Evolutionary conservation across 306 rosid species (phyloP), one percentile per base, ranked within the genome.

Genomic region (Oemleria cerasiformis): DNA sequence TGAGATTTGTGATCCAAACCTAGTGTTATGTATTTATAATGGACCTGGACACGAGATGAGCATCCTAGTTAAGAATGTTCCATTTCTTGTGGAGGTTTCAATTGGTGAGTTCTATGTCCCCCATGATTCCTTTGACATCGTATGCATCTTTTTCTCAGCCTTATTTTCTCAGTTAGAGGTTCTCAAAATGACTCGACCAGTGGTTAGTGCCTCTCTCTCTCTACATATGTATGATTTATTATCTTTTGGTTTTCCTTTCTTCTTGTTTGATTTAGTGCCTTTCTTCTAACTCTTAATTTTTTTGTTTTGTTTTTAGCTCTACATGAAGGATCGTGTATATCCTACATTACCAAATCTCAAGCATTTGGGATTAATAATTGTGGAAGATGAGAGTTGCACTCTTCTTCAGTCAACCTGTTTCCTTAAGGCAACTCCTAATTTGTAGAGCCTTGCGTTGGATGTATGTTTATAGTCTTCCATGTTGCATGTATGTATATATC

Each of bases 321-420:
- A 21, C 20, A 54, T 0, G 7, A 9, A 0, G 7, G 15, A 12
- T 43, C 0, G 4, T 13, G 11, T 9, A 13, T 1, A 0, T 5
- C 66, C 53, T 10, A 20, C 13, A 3, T 62, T 63, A 30, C 0
- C 57, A 45, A 56, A 64, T 43, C 40, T 64, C 53, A 20, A 43
- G 54, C 44, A 64, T 42, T 7, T 64, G 54, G 36, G 43, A 13
- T 34, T 64, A 12, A 20, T 43, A 11, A 14, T 64, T 7, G 45
- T 4, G 9, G 17, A 36, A 7, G 5, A 43, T 9, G 0, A 10
- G 42, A 3, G 3, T 64, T 0, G 2, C n/a, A 13, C 39, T 42
- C 39, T 64, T 43, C 38, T 6, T 11, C 54, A 12, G 5, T 11
- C 41, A 23, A 17, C 39, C 9, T 43, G 53, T 12, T 59, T 59